phyloP scores from a whole-genome alignment of 495 filamentous ascomycete species.

The Tuber borchii region DNA sequence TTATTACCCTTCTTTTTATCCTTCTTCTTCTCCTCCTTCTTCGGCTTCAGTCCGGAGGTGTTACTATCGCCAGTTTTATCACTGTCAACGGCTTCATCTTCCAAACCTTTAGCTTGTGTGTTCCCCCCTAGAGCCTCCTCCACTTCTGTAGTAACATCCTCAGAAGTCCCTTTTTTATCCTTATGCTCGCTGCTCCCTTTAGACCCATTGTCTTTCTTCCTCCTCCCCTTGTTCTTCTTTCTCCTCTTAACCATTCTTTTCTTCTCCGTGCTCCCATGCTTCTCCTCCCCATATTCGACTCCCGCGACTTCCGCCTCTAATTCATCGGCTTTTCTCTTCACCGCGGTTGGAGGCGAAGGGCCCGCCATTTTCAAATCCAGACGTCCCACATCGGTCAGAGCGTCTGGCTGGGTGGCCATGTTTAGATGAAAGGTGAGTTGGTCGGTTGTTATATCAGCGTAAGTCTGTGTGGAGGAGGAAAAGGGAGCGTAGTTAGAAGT shows the following conservation, averaged over 20 bases:
- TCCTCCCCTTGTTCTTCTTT: slow-evolving; percentile 14
- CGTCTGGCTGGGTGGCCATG: not conserved
- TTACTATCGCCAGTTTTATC: not conserved
- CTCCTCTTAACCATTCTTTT: slow-evolving; percentile 9
- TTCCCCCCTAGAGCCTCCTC: not conserved
- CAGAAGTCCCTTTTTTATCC: not conserved
- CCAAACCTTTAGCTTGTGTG: not conserved
- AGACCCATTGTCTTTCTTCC: slow-evolving; percentile 13
- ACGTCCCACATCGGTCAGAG: not conserved
- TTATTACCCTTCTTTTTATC: not conserved
- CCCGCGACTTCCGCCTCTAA: not conserved
- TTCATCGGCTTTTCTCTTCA: not conserved
- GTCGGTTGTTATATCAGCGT: not conserved
- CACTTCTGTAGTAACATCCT: not conserved
- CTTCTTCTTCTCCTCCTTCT: slow-evolving; percentile 11
- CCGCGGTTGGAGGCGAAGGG: not conserved
- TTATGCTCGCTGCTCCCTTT: not conserved
- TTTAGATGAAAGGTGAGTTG: not conserved
- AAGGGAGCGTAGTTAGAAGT: not conserved
- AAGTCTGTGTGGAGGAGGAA: not conserved
- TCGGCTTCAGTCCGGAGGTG: slow-evolving; percentile 6
- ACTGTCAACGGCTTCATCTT: not conserved
- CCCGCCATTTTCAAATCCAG: not conserved
- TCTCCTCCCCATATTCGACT: slow-evolving; percentile 6
- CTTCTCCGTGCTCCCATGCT: slow-evolving; percentile 6